Conservation (phyloP, 1,139 yeast species). For the Dujonia santamariae region DNA sequence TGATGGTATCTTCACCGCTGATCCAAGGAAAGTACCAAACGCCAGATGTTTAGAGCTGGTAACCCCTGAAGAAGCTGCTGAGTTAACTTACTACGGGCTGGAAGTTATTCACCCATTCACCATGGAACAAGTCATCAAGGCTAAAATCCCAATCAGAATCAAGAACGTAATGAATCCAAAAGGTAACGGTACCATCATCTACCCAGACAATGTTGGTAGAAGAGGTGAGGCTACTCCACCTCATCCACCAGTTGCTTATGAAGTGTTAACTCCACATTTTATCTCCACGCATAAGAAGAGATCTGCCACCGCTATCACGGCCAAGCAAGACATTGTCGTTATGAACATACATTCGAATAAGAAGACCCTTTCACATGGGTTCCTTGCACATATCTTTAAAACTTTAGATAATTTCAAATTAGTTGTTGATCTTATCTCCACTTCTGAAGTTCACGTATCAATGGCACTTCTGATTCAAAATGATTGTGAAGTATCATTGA, state of each 20-base stretch:
- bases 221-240: constrained; percentile 91
- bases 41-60: constrained; percentile 84
- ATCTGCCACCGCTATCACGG: constrained; percentile 96
- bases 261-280: constrained; percentile 44
- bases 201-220: constrained; percentile 83
- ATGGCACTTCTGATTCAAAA: constrained; percentile 85
- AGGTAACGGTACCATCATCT: constrained; percentile 89
- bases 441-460: constrained; percentile 96
- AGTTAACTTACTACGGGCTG: constrained; percentile 93
- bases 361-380: constrained; percentile 91
- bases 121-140: constrained; percentile 97
- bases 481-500: constrained; percentile 59
- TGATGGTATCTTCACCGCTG: constrained; percentile 98
- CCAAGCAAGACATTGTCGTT: constrained; percentile 89
- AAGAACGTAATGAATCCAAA: constrained; percentile 91
- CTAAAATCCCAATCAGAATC: constrained; percentile 93
- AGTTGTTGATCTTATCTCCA: constrained; percentile 93
- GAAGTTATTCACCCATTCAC: constrained; percentile 99
- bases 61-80: constrained; percentile 98
- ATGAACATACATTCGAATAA: constrained; percentile 91
- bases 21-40: constrained; percentile 89
- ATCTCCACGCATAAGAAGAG: constrained; percentile 54
- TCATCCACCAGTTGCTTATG: constrained; percentile 84
- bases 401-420: constrained; percentile 80
- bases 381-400: constrained; percentile 84